These are phyloP conservation scores for Stereocaulon alpinum DNA, from an alignment of 495 filamentous ascomycete genomes.

Conservation along the genomic window DNA sequence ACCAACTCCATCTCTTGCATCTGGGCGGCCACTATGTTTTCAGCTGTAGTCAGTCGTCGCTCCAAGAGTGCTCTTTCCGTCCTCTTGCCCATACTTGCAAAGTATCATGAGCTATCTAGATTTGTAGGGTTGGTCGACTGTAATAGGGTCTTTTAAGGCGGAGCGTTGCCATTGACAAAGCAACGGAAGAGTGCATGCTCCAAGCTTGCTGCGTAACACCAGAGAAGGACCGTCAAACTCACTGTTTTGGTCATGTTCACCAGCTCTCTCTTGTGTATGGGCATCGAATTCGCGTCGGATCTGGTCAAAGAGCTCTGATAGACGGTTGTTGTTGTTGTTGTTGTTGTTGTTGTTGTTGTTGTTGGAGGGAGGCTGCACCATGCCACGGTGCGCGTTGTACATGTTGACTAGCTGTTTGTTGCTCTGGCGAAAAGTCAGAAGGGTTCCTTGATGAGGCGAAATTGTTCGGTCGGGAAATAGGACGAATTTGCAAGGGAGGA, in stretches of 20 bases:
- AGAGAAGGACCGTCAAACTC: conserved; percentile 34
- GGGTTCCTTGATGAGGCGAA: not conserved
- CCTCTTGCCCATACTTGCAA: not conserved
- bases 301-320: conserved; percentile 84
- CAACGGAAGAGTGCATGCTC: not conserved
- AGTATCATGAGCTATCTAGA: not conserved
- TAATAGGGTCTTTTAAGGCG: not conserved
- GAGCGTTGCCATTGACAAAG: conserved; percentile 11
- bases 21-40: conserved; percentile 61
- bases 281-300: conserved; percentile 84
- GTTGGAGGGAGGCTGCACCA: conserved; percentile 52
- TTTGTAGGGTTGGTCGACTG: not conserved
- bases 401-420: conserved; percentile 39
- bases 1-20: conserved; percentile 90
- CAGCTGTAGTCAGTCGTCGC: conserved; percentile 3
- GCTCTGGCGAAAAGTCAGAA: conserved; percentile 7
- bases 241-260: conserved; percentile 86
- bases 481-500: conserved; percentile 3
- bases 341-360: conserved; percentile 55
- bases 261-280: conserved; percentile 55
- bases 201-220: not conserved
- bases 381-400: conserved; percentile 83
- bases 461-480: conserved; percentile 2
- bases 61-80: not conserved
- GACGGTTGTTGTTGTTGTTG: conserved; percentile 49